These are phyloP conservation scores for Metschnikowia picachoensis DNA, from an alignment of 805 yeast genomes.

Conservation along the genomic window DNA sequence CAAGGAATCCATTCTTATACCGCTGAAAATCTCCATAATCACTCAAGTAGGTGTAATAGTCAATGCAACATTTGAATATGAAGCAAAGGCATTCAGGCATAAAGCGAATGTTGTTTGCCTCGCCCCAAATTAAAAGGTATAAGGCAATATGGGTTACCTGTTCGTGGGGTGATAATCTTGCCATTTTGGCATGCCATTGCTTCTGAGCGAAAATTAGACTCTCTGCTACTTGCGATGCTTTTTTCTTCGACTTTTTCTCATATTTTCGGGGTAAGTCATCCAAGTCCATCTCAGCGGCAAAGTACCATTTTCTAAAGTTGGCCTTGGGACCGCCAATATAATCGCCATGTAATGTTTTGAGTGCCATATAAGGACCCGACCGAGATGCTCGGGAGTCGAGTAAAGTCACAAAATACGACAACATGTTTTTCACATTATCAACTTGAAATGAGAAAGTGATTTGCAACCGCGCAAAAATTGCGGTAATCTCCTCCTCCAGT, in stretches of 20 bases:
- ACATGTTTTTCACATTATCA: constrained; percentile 64
- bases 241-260: constrained; percentile 4
- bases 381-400: constrained; percentile 46
- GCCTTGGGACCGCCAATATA: constrained; percentile 70
- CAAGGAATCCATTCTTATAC: constrained; percentile 44
- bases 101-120: constrained; percentile 78
- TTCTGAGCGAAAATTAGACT: constrained; percentile 29
- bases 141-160: constrained; percentile 61
- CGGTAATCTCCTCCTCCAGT: constrained; percentile 50
- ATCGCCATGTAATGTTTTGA: constrained; percentile 63
- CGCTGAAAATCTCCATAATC: constrained; percentile 20
- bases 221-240: constrained; percentile 1
- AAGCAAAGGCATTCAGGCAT: constrained; percentile 90
- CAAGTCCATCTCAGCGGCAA: constrained; percentile 66
- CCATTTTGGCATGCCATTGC: constrained; percentile 52
- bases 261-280: constrained; percentile 21
- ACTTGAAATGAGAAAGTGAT: constrained; percentile 64
- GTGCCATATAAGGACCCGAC: constrained; percentile 52
- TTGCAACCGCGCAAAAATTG: constrained; percentile 49
- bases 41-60: constrained; percentile 52
- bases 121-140: constrained; percentile 83
- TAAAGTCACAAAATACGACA: constrained; percentile 31
- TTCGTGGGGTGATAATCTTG: constrained; percentile 46
- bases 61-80: constrained; percentile 76
- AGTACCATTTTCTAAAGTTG: constrained; percentile 72